Evolutionary conservation across 345 rosid genomes (phyloP).

Genomic region (Pistacia vera): DNA sequence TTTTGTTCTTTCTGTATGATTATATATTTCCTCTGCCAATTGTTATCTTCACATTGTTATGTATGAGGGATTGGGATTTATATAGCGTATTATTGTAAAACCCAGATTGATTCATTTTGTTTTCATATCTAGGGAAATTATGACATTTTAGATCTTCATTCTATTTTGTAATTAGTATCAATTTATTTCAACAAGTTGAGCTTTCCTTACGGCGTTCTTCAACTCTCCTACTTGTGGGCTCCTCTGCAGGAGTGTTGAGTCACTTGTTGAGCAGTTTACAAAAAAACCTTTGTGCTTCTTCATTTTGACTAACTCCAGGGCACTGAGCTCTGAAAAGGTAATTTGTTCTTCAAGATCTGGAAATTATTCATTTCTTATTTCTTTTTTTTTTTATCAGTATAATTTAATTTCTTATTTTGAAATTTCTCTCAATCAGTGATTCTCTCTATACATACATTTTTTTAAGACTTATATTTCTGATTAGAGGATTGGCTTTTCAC

Average conservation of each 20-base stretch:
- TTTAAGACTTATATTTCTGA: constrained; percentile 25
- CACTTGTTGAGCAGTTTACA: constrained; percentile 72
- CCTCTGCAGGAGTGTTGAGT: constrained; percentile 65
- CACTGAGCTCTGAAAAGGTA: constrained; percentile 91
- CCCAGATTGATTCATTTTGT: not conserved
- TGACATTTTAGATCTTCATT: not conserved
- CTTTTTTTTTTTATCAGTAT: not conserved
- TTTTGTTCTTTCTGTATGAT: constrained; percentile 6
- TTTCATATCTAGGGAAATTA: not conserved
- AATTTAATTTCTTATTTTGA: not conserved
- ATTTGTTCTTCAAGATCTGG: constrained; percentile 14
- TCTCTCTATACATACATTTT: not conserved
- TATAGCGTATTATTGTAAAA: not conserved
- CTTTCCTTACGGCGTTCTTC: constrained; percentile 10
- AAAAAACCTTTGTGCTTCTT: constrained; percentile 81
- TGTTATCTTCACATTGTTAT: not conserved
- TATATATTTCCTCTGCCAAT: constrained; percentile 7
- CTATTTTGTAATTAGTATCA: not conserved
- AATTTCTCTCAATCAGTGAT: not conserved
- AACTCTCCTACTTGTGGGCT: not conserved
- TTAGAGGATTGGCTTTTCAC: constrained; percentile 25
- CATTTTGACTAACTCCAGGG: constrained; percentile 90
- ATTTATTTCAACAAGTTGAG: not conserved
- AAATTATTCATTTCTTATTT: constrained; percentile 8
- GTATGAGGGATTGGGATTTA: not conserved